Evolutionary conservation across 75 land plant genomes (phyloP), one percentile per base, ranked within the genome.

Genomic region (Sequoiadendron giganteum): DNA sequence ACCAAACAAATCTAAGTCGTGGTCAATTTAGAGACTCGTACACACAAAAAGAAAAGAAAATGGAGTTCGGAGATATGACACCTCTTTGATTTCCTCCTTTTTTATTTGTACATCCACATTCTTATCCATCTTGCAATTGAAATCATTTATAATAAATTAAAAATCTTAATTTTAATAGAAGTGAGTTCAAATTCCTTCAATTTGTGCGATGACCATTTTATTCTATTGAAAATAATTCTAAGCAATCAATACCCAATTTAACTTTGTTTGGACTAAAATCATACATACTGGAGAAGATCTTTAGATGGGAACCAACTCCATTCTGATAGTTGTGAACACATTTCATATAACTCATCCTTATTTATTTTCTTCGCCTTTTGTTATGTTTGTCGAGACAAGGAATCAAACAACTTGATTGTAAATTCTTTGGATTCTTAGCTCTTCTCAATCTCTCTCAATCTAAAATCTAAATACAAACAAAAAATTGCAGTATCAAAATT

Each of bases 211-310:
- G 42, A 40, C 42, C 2, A 1, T 40, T 56, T 10, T 61, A 32
- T 13, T 40, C 42, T 40, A 40, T 40, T 40, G 1, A 85, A 54
- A 85, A 54, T 0, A 40, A 40, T 40, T 40, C 2, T 1, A 40
- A 54, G 58, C 11, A n/a, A 30, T 28, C 39, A n/a, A 2, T 11
- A 15, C 38, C 65, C 38, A 84, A 85, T 32, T 21, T 40, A 40
- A 40, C 1, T 40, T 45, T n/a, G 86, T 58, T 36, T 3, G n/a
- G 68, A 40, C 6, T 65, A 28, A 15, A 55, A 47, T 6, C 92
- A 42, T 93, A 97, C 99, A 98, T 94, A 90, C 96, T 96, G 88
- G 96, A 98, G 94, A 98, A 98, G 87, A 98, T 94, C 89, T 98
- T 96, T 47, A 98, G 92, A 28, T 95, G 95, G 16, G 98, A 93